Conservation (phyloP, 116 monocot species). For the Iris pallida region DNA sequence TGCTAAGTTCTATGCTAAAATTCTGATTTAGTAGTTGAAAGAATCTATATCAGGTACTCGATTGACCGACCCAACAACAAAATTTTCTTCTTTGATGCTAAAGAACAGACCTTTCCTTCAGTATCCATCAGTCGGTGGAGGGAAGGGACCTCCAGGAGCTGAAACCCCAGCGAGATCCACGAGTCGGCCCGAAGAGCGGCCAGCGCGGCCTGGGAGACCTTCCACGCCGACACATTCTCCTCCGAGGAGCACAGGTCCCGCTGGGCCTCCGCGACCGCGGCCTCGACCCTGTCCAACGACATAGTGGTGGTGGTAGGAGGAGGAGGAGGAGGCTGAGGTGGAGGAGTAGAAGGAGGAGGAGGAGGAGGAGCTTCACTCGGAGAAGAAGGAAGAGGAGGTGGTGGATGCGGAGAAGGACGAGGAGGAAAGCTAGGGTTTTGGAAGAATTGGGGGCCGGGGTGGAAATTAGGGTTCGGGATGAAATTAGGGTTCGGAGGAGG, state of each 20-base stretch:
- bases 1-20: too few relatives aligned
- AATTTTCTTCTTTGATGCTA: neutral
- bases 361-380: neutral
- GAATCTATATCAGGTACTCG: too few relatives aligned
- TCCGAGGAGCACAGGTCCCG: neutral
- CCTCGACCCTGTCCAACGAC: conserved; percentile 6
- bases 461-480: conserved; percentile 1
- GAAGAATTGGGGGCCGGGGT: neutral
- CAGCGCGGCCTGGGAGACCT: conserved; percentile 62
- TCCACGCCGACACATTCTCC: conserved; percentile 43
- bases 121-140: conserved; percentile 41
- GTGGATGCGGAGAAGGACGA: too few relatives aligned
- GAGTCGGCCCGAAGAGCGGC: conserved; percentile 48
- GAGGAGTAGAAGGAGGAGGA: neutral
- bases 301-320: neutral
- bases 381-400: neutral
- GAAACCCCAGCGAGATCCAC: conserved; percentile 69
- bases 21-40: too few relatives aligned
- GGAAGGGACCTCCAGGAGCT: conserved; percentile 52
- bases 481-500: neutral
- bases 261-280: neutral
- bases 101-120: conserved; percentile 64
- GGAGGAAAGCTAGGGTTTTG: conserved; percentile 6
- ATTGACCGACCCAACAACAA: too few relatives aligned
- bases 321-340: too few relatives aligned